phyloP scores from a whole-genome alignment of 305 asterid species.

The Rubia balearica region DNA sequence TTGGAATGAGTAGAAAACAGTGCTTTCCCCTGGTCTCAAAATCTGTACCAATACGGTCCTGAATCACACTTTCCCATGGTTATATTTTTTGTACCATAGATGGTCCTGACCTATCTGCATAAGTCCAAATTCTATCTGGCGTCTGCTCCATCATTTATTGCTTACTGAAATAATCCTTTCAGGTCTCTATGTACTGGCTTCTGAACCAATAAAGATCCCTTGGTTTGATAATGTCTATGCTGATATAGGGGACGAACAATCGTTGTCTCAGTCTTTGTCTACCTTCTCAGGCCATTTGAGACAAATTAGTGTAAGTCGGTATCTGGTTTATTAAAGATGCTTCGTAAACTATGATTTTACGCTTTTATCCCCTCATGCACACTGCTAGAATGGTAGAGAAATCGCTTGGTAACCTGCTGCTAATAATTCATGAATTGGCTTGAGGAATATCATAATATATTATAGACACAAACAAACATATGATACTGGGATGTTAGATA shows the following conservation, averaged over 20 bases:
- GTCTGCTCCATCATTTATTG: neutral
- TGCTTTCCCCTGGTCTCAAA: neutral
- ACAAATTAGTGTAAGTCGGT: conserved; percentile 80
- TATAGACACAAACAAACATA: neutral
- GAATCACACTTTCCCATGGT: neutral
- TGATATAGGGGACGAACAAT: conserved; percentile 98
- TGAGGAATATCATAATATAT: neutral
- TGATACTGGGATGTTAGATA: neutral
- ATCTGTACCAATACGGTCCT: neutral
- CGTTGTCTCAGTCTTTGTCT: conserved; percentile 91
- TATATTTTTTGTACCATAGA: conserved; percentile 3
- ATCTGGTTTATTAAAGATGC: neutral
- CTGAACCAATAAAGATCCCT: conserved; percentile 89
- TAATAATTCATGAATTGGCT: neutral
- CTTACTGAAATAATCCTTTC: conserved; percentile 24
- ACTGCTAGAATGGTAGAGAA: neutral
- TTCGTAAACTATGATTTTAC: neutral
- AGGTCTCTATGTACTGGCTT: conserved; percentile 93
- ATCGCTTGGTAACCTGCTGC: neutral
- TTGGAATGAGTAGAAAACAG: neutral
- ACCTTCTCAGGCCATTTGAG: conserved; percentile 98
- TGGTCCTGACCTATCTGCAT: neutral
- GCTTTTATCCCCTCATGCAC: neutral
- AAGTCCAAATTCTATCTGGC: neutral
- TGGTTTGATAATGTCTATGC: conserved; percentile 98